Conservation (phyloP, 805 yeast genomes). For the Peterozyma xylosa region DNA sequence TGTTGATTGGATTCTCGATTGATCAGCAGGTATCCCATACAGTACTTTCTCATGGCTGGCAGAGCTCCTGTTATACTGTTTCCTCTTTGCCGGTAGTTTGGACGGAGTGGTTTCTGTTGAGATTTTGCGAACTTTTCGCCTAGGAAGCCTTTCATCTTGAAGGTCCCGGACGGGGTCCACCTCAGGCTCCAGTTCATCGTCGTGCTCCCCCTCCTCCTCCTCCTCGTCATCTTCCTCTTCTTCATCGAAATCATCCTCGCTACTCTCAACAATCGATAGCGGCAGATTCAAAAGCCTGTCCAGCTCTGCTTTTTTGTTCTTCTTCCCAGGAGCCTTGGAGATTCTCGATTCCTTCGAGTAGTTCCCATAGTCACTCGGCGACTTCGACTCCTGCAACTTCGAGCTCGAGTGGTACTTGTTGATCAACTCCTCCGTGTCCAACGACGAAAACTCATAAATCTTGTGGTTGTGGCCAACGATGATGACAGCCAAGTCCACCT, state of each 20-base stretch:
- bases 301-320: neutral
- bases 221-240: constrained; percentile 10
- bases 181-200: constrained; percentile 8
- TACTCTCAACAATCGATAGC: neutral
- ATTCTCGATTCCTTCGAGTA: constrained; percentile 31
- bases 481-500: constrained; percentile 86
- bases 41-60: neutral
- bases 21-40: constrained; percentile 1
- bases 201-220: constrained; percentile 9
- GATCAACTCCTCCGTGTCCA: constrained; percentile 47
- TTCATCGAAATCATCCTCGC: constrained; percentile 2
- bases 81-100: neutral
- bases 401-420: constrained; percentile 23
- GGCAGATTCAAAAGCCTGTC: too few relatives aligned
- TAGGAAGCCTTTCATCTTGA: constrained; percentile 1
- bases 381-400: constrained; percentile 46
- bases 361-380: constrained; percentile 62
- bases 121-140: neutral
- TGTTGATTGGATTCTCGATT: constrained; percentile 7
- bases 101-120: neutral
- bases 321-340: constrained; percentile 5
- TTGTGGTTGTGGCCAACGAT: constrained; percentile 79
- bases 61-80: neutral
- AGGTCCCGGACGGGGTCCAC: neutral
- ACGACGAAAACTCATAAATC: constrained; percentile 78